Conservation (phyloP, 208 protist genomes). For the Acanthamoeba divionensis region DNA sequence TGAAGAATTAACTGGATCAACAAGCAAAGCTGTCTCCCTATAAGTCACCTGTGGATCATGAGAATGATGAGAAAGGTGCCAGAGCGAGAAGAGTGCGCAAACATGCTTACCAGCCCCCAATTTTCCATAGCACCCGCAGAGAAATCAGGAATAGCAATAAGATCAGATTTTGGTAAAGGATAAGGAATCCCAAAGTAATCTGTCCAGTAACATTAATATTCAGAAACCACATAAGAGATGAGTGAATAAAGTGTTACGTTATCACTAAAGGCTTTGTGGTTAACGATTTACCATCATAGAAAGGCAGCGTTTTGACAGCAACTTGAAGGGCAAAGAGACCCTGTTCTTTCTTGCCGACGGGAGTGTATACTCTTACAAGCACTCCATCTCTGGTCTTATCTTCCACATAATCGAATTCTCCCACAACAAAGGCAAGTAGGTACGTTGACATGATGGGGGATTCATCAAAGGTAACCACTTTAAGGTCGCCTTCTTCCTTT, state of each 20-base stretch:
- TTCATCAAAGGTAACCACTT: constrained; percentile 67
- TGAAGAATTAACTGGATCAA: constrained; percentile 79
- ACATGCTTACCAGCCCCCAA: constrained; percentile 80
- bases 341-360: constrained; percentile 69
- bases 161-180: constrained; percentile 91
- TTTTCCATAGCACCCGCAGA: constrained; percentile 95
- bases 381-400: constrained; percentile 63
- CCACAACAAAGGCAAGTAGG: constrained; percentile 88
- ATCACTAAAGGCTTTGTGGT: background rate
- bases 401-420: constrained; percentile 88
- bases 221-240: background rate
- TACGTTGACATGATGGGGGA: constrained; percentile 89
- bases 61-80: background rate
- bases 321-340: constrained; percentile 88
- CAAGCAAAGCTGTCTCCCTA: constrained; percentile 82
- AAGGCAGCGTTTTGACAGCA: constrained; percentile 55
- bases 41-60: constrained; percentile 84
- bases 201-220: background rate
- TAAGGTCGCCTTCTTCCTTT: background rate
- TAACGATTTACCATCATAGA: background rate
- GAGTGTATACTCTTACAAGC: constrained; percentile 72
- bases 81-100: background rate
- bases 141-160: constrained; percentile 89
- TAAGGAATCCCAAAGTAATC: constrained; percentile 62
- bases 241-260: background rate